phyloP scores from a whole-genome alignment of 768 basidiomycete species.

The Pleurotus tuoliensis region DNA sequence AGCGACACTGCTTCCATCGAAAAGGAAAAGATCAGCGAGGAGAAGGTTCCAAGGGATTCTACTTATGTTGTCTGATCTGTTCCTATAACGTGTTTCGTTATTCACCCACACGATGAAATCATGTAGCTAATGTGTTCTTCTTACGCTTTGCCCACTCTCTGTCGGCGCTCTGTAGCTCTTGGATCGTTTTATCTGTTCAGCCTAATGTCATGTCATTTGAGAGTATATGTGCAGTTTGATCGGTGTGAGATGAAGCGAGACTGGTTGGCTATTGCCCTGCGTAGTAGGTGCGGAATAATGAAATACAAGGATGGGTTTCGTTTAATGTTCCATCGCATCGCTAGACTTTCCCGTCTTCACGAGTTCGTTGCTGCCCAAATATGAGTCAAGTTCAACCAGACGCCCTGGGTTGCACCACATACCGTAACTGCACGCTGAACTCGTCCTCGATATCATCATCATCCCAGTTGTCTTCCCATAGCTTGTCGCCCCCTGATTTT shows the following conservation, averaged over 20 bases:
- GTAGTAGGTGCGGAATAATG: no score
- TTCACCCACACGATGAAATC: neutral
- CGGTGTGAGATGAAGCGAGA: neutral
- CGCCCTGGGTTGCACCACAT: constrained; percentile 23
- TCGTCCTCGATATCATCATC: constrained; percentile 99
- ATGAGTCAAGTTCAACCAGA: neutral
- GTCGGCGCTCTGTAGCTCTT: neutral
- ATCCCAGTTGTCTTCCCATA: constrained; percentile 99
- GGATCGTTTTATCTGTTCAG: neutral
- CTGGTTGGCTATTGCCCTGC: neutral
- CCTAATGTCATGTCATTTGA: neutral
- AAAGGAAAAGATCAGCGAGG: neutral
- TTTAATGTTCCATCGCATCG: constrained; percentile 54
- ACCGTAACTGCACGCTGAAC: constrained; percentile 95
- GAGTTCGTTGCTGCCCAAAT: constrained; percentile 50
- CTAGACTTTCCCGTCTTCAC: constrained; percentile 48
- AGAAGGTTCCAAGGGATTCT: neutral
- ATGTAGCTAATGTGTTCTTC: constrained; percentile 5
- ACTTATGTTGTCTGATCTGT: neutral
- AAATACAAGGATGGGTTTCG: no score
- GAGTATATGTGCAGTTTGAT: neutral
- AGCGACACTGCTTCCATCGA: constrained; percentile 1
- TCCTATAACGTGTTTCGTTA: neutral
- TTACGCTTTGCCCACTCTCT: neutral
- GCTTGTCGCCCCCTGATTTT: constrained; percentile 79